Conservation (phyloP, 2,329 filamentous ascomycete species). For the Neodidymelliopsis sp. region DNA sequence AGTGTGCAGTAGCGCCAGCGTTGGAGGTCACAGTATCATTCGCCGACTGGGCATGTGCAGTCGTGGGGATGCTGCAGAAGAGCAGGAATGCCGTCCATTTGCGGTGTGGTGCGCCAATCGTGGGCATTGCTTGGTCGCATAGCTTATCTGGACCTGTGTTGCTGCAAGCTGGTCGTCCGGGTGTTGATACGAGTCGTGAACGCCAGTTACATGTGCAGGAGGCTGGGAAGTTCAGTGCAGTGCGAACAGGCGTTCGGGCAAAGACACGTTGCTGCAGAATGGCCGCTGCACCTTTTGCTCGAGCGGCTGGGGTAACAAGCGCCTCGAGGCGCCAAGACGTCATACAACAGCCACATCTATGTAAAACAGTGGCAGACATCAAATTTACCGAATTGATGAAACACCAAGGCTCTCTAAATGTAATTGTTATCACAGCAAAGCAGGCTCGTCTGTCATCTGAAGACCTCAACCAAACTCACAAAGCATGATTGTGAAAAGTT, state of each 20-base stretch:
- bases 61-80: constrained; percentile 41
- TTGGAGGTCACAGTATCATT: constrained; percentile 40
- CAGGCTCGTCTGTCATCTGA: background rate
- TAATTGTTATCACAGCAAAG: background rate
- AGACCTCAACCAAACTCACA: no score
- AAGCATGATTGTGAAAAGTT: no score
- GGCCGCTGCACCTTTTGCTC: constrained; percentile 12
- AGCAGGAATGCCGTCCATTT: constrained; percentile 46
- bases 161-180: constrained; percentile 29
- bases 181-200: constrained; percentile 12
- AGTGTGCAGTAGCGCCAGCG: constrained; percentile 34
- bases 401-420: background rate
- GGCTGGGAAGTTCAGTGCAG: constrained; percentile 19
- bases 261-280: constrained; percentile 22
- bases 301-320: constrained; percentile 12
- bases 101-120: constrained; percentile 49
- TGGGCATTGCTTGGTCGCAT: constrained; percentile 51
- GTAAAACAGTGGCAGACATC: background rate
- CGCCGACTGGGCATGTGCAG: constrained; percentile 38
- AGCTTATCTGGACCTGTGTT: constrained; percentile 38
- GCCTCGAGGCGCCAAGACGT: constrained; percentile 16
- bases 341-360: background rate
- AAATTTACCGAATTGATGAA: background rate
- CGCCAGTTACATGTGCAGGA: constrained; percentile 7
- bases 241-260: constrained; percentile 29